phyloP scores from a whole-genome alignment of 2,329 filamentous ascomycete genomes.

The Exophiala aquamarina region DNA sequence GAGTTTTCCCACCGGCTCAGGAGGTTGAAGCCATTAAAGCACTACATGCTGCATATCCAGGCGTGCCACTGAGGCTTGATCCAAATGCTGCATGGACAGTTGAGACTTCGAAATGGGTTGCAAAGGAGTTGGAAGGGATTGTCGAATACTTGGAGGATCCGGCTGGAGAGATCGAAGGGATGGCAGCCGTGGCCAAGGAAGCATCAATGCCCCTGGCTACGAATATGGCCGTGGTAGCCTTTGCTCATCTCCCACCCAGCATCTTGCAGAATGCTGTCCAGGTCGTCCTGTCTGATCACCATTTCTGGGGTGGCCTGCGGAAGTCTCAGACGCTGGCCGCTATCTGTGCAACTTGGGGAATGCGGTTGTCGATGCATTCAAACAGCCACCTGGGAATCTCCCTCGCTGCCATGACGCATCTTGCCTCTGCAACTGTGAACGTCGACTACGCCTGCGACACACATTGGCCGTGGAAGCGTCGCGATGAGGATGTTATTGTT shows the following conservation, averaged over 20 bases:
- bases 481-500: constrained; percentile 43
- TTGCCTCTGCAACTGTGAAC: constrained; percentile 43
- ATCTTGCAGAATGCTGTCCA: constrained; percentile 43
- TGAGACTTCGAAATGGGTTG: constrained; percentile 19
- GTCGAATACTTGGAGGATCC: constrained; percentile 45
- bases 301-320: constrained; percentile 47
- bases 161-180: constrained; percentile 42
- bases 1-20: constrained; percentile 41
- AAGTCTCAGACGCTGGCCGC: constrained; percentile 41
- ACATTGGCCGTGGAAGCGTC: constrained; percentile 48
- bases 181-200: constrained; percentile 44
- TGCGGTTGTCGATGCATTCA: constrained; percentile 46
- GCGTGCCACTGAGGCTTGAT: constrained; percentile 33
- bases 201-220: constrained; percentile 45
- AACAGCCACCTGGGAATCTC: constrained; percentile 47
- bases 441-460: constrained; percentile 47
- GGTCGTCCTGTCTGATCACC: constrained; percentile 44
- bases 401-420: constrained; percentile 45
- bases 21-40: constrained; percentile 44
- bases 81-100: constrained; percentile 17
- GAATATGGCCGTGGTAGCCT: constrained; percentile 47
- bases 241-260: constrained; percentile 40
- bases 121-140: constrained; percentile 17
- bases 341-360: constrained; percentile 38
- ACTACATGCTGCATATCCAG: constrained; percentile 39